Conservation (phyloP, 164 flowering plant genomes). For the Liriodendron chinense region DNA sequence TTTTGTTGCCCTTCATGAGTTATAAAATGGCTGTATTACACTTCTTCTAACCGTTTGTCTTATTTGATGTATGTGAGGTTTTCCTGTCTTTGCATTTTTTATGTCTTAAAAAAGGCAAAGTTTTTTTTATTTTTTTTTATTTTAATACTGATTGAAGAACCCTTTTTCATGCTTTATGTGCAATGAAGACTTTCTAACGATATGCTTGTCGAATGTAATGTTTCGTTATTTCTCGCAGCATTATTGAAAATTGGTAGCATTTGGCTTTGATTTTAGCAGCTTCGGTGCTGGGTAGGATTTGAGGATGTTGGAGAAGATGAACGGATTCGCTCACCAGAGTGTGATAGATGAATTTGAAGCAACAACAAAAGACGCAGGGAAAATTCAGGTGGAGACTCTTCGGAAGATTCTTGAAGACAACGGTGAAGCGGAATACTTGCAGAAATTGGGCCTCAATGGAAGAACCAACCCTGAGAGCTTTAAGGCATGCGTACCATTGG, state of each 20-base stretch:
- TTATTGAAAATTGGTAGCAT: neutral
- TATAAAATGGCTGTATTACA: too few species aligned
- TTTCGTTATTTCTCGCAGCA: neutral
- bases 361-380: conserved; percentile 55
- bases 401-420: conserved; percentile 68
- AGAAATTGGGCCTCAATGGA: conserved; percentile 64
- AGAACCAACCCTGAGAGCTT: conserved; percentile 68
- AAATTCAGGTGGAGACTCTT: conserved; percentile 67
- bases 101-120: too few species aligned
- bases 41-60: too few species aligned
- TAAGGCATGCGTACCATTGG: conserved; percentile 67
- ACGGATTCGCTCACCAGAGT: conserved; percentile 26
- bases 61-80: too few species aligned
- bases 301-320: conserved; percentile 66
- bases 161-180: too few species aligned
- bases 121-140: too few species aligned
- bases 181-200: too few species aligned
- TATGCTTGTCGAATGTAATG: neutral
- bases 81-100: too few species aligned
- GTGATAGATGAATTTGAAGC: conserved; percentile 74
- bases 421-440: conserved; percentile 61
- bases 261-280: neutral
- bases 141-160: too few species aligned
- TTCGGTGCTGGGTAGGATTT: neutral
- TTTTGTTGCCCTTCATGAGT: too few species aligned